Conservation (phyloP, 495 filamentous ascomycete genomes). For the Aspergillus olivimuriae region DNA sequence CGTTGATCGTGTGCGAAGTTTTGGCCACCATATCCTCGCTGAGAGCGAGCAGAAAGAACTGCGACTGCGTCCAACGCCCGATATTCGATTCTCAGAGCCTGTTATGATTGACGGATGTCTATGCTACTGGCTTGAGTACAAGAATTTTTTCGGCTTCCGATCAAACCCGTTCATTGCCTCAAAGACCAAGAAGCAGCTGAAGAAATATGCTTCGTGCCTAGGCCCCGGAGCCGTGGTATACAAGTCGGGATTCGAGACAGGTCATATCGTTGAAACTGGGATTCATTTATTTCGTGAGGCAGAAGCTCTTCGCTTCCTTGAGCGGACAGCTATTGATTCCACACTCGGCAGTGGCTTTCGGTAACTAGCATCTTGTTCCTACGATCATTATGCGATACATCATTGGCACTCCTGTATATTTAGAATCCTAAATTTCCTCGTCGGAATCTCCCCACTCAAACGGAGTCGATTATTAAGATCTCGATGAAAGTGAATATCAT, state of each 20-base stretch:
- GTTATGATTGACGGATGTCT: not conserved
- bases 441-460: not conserved
- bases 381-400: not conserved
- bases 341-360: not conserved
- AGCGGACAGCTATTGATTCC: not conserved
- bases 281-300: not conserved
- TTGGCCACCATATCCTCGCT: not conserved
- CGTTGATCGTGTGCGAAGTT: not conserved
- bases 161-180: not conserved
- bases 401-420: not conserved
- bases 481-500: too few species aligned
- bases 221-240: not conserved
- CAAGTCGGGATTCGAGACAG: not conserved
- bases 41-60: not conserved
- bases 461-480: not conserved
- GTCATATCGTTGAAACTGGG: too few species aligned
- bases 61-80: not conserved
- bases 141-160: not conserved
- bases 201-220: not conserved
- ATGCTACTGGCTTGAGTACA: not conserved
- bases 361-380: not conserved
- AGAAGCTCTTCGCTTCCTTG: not conserved
- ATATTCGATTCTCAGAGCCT: not conserved
- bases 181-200: not conserved
- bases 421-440: not conserved